Base-by-base conservation (phyloP, 805 yeast species). In the Candida xyloterini region DNA sequence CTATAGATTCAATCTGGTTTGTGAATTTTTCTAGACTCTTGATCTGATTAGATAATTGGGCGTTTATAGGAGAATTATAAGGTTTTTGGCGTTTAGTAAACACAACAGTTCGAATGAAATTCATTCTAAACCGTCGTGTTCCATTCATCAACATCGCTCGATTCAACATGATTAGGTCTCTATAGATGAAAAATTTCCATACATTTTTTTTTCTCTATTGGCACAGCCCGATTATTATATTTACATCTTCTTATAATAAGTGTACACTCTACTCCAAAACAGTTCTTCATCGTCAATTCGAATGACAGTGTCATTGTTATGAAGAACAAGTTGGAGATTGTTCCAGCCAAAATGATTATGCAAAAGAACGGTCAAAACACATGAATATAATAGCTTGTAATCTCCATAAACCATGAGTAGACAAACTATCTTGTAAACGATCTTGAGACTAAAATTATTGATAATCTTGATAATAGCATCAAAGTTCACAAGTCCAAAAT, bases 281-380 rank as follows among this genome's bases (percentile, higher is more conserved):
- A 47, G 38, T 7, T 55, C 60, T 10, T 46, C 56, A 25, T 57
- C 58, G 21, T 51, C 53, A 11, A 50, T 42, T 33, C 34, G 47
- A 30, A 46, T 48, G 34, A 35, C 35, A 16, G 39, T 47, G 33
- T 24, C 53, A 26, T 33, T 22, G 30, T 39, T 47, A 39, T 48
- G 48, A 6, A 58, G 32, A 4, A 58, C 49, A 23, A 55, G 39
- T 32, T 61, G 64, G n/a, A 62, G 36, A 38, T 47, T 57, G 35
- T 55, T 57, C 64, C 64, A 76, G 1, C 81, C 81, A 55, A 69
- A 74, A 55, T 76, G 80, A 52, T 73, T 69, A 44, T 75, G 71
- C 30, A 70, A 56, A 21, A 74, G 49, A 4, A 75, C 57, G 16
- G 69, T 67, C 25, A 71, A 38, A 5, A 67, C 47, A 14, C 72